phyloP scores from a whole-genome alignment of 176 grass and related monocot genomes.

The Juncus inflexus region DNA sequence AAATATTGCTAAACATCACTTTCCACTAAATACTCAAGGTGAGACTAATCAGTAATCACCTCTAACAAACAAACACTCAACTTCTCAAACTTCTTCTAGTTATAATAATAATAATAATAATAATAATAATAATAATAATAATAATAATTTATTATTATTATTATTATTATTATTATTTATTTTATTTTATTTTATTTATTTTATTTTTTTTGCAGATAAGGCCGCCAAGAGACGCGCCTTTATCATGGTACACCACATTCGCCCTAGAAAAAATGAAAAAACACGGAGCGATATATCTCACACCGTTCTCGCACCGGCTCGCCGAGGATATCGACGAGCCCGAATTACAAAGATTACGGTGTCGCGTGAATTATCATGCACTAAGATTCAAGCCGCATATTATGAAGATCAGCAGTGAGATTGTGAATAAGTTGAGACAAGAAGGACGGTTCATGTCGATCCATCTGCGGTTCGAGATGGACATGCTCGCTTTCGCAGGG shows the following conservation, averaged over 20 bases:
- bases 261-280: conserved; percentile 90
- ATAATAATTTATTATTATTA: too few relatives aligned
- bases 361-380: conserved; percentile 97
- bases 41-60: too few relatives aligned
- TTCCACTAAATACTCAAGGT: too few relatives aligned
- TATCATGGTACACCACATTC: conserved; percentile 83
- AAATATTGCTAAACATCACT: too few relatives aligned
- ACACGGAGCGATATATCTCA: conserved; percentile 89
- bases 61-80: too few relatives aligned
- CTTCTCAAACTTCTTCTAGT: too few relatives aligned
- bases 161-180: not conserved
- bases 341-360: conserved; percentile 94
- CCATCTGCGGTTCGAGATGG: conserved; percentile 98
- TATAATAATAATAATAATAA: too few relatives aligned
- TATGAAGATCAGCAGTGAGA: conserved; percentile 84
- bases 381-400: conserved; percentile 86
- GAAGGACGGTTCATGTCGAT: conserved; percentile 97
- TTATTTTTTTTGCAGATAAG: conserved; percentile 61
- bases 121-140: too few relatives aligned
- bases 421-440: conserved; percentile 77
- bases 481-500: conserved; percentile 99
- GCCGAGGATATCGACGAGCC: conserved; percentile 81
- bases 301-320: conserved; percentile 93
- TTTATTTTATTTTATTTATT: too few relatives aligned
- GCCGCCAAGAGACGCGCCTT: conserved; percentile 90